Evolutionary conservation across 1,284 basidiomycete species (phyloP), one percentile per base, ranked within the genome.

Genomic region (Cutaneotrichosporon daszewskae): DNA sequence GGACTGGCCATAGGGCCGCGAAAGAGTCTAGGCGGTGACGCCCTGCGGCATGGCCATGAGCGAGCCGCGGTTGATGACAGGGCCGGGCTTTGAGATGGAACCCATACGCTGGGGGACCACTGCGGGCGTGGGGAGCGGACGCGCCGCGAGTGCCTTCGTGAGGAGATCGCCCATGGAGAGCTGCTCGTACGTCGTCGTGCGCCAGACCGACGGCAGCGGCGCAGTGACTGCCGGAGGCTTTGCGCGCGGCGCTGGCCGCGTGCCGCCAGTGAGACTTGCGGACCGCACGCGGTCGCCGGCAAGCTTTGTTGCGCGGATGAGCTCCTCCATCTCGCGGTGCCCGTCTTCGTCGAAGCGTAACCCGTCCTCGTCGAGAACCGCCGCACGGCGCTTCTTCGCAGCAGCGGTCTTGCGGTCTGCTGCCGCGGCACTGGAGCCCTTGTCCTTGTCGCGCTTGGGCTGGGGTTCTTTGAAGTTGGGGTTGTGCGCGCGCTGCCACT

Each of bases 401-500:
- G 84, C 57, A 25, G 41, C 45, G 18, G 45, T 84, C 52, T 64
- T 66, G 35, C 51, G 55, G 39, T 48, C 43, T 5, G 40, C 53
- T 19, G 29, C 37, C 5, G 41, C 51, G 19, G 36, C 44, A 25
- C 28, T 47, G 11, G 37, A 38, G 5, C 42, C 45, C 42, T 59
- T 53, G 8, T 44, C 47, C 28, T 53, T 47, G 26, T 57, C 52
- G 29, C 55, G 51, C 41, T 58, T 61, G 71, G 89, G 88, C 24
- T 86, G 83, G 0, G 88, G 87, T 60, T 92, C 89, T n/a, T 92
- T 85, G 66, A 85, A 94, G 55, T 91, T 89, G 1, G 91, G 90
- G 58, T 95, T 92, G 63, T 92, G 81, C 27, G 81, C 82, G 32
- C 88, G 83, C 59, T 95, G 87, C 88, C 90, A 97, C 46, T 96